Conservation (phyloP, 2,329 filamentous ascomycete genomes). For the Cytospora chrysosperma region DNA sequence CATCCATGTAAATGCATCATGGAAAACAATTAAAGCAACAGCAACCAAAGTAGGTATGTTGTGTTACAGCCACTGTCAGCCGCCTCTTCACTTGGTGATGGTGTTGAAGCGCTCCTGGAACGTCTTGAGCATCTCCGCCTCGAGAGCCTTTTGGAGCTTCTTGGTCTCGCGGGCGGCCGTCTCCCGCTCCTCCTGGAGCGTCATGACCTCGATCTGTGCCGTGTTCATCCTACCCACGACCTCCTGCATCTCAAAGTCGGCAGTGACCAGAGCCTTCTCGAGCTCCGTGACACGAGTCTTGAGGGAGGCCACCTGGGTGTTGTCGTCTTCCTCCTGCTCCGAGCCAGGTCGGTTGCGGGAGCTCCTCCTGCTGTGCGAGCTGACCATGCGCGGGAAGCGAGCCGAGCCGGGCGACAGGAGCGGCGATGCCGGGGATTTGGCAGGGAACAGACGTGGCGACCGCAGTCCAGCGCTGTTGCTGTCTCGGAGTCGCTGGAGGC, state of each 20-base stretch:
- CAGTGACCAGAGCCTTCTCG: constrained; percentile 74
- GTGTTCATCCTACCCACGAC: constrained; percentile 79
- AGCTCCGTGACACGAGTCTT: constrained; percentile 79
- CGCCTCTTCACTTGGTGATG: constrained; percentile 25
- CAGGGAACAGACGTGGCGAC: constrained; percentile 51
- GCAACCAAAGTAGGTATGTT: neutral
- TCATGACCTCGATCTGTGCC: constrained; percentile 79
- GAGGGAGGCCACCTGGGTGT: constrained; percentile 71
- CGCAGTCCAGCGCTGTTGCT: constrained; percentile 37
- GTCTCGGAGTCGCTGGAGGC: constrained; percentile 72
- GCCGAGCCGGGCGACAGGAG: constrained; percentile 24
- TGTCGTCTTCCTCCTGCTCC: constrained; percentile 71
- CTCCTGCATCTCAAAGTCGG: constrained; percentile 79
- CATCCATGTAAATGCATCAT: constrained; percentile 25
- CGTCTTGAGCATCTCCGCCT: constrained; percentile 60
- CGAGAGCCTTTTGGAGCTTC: constrained; percentile 65
- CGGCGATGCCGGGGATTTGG: constrained; percentile 61
- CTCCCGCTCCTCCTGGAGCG: constrained; percentile 73
- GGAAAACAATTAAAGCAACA: neutral
- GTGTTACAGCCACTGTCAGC: neutral
- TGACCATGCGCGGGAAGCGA: constrained; percentile 25
- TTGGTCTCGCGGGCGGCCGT: constrained; percentile 71
- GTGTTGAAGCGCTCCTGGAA: constrained; percentile 43
- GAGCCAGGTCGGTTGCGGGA: constrained; percentile 42
- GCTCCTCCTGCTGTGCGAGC: constrained; percentile 20